Evolutionary conservation across 2,329 filamentous ascomycete genomes (phyloP), one percentile per base, ranked within the genome.

Genomic region (Nakataea oryzae): DNA sequence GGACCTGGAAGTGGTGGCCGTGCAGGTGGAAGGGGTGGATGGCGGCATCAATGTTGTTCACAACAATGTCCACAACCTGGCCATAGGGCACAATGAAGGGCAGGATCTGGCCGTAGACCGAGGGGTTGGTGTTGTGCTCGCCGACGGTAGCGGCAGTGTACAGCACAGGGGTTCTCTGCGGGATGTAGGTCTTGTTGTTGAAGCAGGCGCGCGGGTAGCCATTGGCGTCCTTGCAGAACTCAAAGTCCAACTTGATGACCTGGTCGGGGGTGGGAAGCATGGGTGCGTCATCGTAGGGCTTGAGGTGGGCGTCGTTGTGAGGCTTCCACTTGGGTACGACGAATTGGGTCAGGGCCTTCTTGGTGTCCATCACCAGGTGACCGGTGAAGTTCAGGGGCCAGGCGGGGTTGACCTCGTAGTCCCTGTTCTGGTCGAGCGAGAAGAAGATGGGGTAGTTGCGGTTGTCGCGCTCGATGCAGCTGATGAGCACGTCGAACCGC

Each of bases 171-270:
- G 91, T 87, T 68, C 85, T 83, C 60, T 88, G 88, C 9, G 71
- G 64, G n/a, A 88, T 80, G 69, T 89, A 91, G 8, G 86, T 86
- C 57, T 85, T 74, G 66, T 83, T 81, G 73, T 90, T 91, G 72
- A 86, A 78, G 69, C 78, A 84, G 13, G 80, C 79, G 30, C 89
- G 88, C 63, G 80, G 81, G 32, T 83, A 81, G 9, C 84, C 85
- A 66, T 90, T 82, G 30, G 73, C 76, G 56, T 90, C 81, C 29
- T 81, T 77, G 70, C 84, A 82, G 75, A 87, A 87, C 58, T 72
- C 69, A 63, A 86, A 80, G 69, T 77, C 74, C 5, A 90, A 77
- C 26, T 77, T 76, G 65, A 89, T 78, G 21, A 79, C 78, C 67
- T 81, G 77, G 69, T 83, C 78, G 2, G 86, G 81, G 0, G 81